Evolutionary conservation across 2,329 filamentous ascomycete species (phyloP).

Genomic region (Fusarium zealandicum): DNA sequence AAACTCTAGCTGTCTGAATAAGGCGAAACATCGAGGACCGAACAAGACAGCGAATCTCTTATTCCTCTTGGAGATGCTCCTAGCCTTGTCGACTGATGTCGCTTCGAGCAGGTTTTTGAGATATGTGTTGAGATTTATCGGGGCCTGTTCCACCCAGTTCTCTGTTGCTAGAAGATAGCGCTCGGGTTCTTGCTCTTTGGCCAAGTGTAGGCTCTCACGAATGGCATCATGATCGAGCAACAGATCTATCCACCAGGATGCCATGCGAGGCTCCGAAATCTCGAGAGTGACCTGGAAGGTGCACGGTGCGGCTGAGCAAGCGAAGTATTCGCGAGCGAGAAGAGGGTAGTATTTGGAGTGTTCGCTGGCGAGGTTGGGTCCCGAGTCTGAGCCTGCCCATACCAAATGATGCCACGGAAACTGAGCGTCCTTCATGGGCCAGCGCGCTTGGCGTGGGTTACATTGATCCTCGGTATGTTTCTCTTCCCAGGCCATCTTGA

Average conservation of each 20-base stretch:
- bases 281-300: slow-evolving; percentile 55
- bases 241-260: slow-evolving; percentile 50
- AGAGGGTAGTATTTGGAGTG: slow-evolving; percentile 50
- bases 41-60: slow-evolving; percentile 64
- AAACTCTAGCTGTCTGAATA: slow-evolving; percentile 61
- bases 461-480: slow-evolving; percentile 42
- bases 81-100: slow-evolving; percentile 44
- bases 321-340: slow-evolving; percentile 47
- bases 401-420: slow-evolving; percentile 52
- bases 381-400: slow-evolving; percentile 45
- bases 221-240: slow-evolving; percentile 57
- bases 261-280: slow-evolving; percentile 58
- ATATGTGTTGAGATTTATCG: slow-evolving; percentile 59
- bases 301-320: slow-evolving; percentile 54
- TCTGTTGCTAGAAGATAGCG: slow-evolving; percentile 55
- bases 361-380: slow-evolving; percentile 36
- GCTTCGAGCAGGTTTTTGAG: slow-evolving; percentile 57
- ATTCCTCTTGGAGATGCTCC: slow-evolving; percentile 63
- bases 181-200: slow-evolving; percentile 54
- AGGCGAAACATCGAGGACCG: slow-evolving; percentile 55
- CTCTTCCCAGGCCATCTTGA: slow-evolving; percentile 48
- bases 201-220: slow-evolving; percentile 47
- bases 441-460: slow-evolving; percentile 42
- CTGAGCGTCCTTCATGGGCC: slow-evolving; percentile 46
- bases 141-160: slow-evolving; percentile 51